Percentiles rank a stretch among this genome's conserved stretches.
Evolutionary conservation across 306 rosid species (phyloP).

Genomic region (Vigna radiata): DNA sequence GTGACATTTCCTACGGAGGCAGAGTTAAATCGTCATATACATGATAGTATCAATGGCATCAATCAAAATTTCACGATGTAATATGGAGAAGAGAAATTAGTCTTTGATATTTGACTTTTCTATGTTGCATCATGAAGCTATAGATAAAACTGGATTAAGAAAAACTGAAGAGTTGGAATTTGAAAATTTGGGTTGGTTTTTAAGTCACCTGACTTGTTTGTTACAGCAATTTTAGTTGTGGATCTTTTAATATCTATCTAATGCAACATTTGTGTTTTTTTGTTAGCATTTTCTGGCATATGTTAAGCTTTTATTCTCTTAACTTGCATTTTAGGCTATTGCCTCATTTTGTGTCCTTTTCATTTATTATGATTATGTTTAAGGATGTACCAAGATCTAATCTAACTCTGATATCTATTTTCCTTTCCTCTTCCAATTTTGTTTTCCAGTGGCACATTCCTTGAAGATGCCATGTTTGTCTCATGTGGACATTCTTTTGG

Average conservation of each 20-base stretch:
- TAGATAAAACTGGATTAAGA: not conserved
- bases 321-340: not conserved
- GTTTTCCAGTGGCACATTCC: constrained; percentile 77
- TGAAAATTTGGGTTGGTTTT: constrained; percentile 29
- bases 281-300: not conserved
- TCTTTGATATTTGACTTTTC: not conserved
- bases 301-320: constrained; percentile 27
- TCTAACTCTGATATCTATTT: constrained; percentile 38
- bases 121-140: not conserved
- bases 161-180: constrained; percentile 19
- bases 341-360: constrained; percentile 2
- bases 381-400: constrained; percentile 26
- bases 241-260: constrained; percentile 14
- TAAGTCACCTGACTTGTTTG: not conserved
- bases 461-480: constrained; percentile 93
- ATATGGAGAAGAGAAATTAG: not conserved
- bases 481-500: constrained; percentile 99
- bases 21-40: not conserved
- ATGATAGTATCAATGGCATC: constrained; percentile 8
- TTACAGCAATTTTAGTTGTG: not conserved
- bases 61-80: constrained; percentile 7
- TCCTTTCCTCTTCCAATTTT: constrained; percentile 23
- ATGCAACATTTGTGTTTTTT: constrained; percentile 6
- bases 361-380: constrained; percentile 16
- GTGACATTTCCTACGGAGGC: constrained; percentile 20